A percentile compares a stretch with the other conserved stretches of the same genome.
These are phyloP conservation scores for Diaporthe citriasiana DNA, from an alignment of 2,329 filamentous ascomycete species.

Conservation along the genomic window DNA sequence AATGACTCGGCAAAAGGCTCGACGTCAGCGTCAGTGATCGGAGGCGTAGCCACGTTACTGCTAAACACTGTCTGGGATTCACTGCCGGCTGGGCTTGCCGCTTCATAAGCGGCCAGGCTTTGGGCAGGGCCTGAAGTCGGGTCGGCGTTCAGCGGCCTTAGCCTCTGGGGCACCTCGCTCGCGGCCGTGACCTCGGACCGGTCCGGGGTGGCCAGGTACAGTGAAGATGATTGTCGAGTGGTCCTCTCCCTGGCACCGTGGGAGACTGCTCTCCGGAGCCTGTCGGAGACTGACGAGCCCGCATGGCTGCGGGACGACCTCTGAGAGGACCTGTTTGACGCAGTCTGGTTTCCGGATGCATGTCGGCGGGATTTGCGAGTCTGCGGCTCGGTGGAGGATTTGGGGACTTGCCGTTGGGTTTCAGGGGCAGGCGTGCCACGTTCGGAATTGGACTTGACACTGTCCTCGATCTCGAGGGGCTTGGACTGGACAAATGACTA, in stretches of 20 bases:
- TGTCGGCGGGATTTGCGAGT: conserved; percentile 53
- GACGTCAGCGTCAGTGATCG: conserved; percentile 79
- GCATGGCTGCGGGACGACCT: conserved; percentile 49
- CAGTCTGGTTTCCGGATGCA: conserved; percentile 52
- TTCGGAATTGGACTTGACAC: conserved; percentile 50
- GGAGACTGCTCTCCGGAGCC: conserved; percentile 55
- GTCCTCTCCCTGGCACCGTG: conserved; percentile 49
- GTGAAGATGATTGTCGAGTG: conserved; percentile 48
- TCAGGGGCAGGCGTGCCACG: conserved; percentile 52
- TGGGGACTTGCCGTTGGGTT: conserved; percentile 46
- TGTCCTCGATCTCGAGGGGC: conserved; percentile 41
- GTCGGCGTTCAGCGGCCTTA: conserved; percentile 58
- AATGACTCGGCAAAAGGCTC: conserved; percentile 68
- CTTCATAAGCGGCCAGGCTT: conserved; percentile 59
- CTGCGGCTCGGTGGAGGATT: conserved; percentile 47
- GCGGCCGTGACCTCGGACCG: conserved; percentile 60
- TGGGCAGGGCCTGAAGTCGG: conserved; percentile 60
- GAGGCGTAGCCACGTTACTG: conserved; percentile 79
- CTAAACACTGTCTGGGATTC: conserved; percentile 73
- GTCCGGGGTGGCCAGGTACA: conserved; percentile 69
- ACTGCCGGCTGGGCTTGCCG: conserved; percentile 66
- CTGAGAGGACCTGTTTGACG: conserved; percentile 51
- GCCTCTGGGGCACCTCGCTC: conserved; percentile 55
- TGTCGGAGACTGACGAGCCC: conserved; percentile 54
- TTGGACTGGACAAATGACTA: conserved; percentile 23